These are phyloP conservation scores for Suhomyces chickasaworum DNA, from an alignment of 1,139 yeast species.

Conservation along the genomic window DNA sequence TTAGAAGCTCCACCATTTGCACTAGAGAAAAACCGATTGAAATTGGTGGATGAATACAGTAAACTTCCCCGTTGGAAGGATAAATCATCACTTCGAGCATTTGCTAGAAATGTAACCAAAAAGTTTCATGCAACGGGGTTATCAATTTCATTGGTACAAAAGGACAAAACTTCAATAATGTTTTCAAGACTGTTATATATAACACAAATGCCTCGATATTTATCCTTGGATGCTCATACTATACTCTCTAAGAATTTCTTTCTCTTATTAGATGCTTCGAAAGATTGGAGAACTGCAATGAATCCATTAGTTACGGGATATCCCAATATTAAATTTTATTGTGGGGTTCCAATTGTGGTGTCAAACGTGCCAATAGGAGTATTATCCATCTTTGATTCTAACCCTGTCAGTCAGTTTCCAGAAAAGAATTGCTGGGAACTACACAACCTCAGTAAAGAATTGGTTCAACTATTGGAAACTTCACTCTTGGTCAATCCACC, in stretches of 20 bases:
- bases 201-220: slow-evolving; percentile 52
- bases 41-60: slow-evolving; percentile 44
- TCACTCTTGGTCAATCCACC: slow-evolving; percentile 20
- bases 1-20: slow-evolving; percentile 63
- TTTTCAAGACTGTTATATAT: slow-evolving; percentile 48
- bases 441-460: slow-evolving; percentile 39
- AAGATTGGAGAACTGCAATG: slow-evolving; percentile 65
- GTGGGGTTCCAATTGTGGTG: slow-evolving; percentile 58
- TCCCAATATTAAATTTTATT: slow-evolving; percentile 61
- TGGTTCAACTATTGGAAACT: slow-evolving; percentile 45
- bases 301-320: slow-evolving; percentile 66
- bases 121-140: slow-evolving; percentile 51
- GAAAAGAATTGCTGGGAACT: slow-evolving; percentile 37
- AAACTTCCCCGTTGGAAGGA: slow-evolving; percentile 56
- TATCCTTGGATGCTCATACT: slow-evolving; percentile 69
- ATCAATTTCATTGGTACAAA: slow-evolving; percentile 58
- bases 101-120: slow-evolving; percentile 38
- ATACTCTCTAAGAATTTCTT: slow-evolving; percentile 58
- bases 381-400: slow-evolving; percentile 60
- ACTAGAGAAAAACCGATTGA: slow-evolving; percentile 44
- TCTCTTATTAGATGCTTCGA: slow-evolving; percentile 56
- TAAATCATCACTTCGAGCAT: slow-evolving; percentile 36
- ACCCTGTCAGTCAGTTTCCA: slow-evolving; percentile 41
- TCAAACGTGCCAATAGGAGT: slow-evolving; percentile 54
- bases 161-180: slow-evolving; percentile 50